Percentiles rank a stretch among this genome's conserved stretches.
Conservation (phyloP, 805 yeast species). For the Jamesozyma lodderae region DNA sequence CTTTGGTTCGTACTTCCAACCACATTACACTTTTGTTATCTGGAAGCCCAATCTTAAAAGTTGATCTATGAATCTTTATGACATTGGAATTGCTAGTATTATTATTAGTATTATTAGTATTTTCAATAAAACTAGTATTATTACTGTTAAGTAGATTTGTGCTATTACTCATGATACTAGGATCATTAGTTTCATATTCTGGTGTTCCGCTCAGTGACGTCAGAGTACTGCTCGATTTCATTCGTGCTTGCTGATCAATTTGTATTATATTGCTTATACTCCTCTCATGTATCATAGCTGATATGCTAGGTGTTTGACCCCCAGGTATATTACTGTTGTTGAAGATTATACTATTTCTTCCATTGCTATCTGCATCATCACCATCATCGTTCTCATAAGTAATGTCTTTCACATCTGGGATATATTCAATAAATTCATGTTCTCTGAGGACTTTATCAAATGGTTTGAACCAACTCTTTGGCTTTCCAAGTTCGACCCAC, state of each 20-base stretch:
- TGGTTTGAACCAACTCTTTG: slow-evolving; percentile 26
- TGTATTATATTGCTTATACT: not conserved
- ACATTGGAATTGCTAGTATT: not conserved
- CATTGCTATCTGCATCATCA: slow-evolving; percentile 1
- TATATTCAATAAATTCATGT: slow-evolving; percentile 18
- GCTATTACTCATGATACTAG: not conserved
- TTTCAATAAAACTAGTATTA: not conserved
- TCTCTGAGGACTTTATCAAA: slow-evolving; percentile 18
- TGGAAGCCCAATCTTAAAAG: slow-evolving; percentile 16
- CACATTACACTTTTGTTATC: slow-evolving; percentile 15
- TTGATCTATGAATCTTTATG: slow-evolving; percentile 9
- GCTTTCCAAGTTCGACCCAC: slow-evolving; percentile 22
- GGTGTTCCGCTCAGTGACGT: too few species aligned
- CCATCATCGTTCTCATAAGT: slow-evolving; percentile 10
- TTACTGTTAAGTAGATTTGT: not conserved
- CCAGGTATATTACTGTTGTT: slow-evolving; percentile 1
- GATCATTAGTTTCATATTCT: too few species aligned
- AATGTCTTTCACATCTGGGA: slow-evolving; percentile 18
- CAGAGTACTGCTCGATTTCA: too few species aligned
- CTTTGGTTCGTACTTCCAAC: slow-evolving; percentile 19
- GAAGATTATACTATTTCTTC: not conserved
- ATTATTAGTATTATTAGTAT: not conserved
- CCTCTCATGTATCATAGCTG: slow-evolving; percentile 1
- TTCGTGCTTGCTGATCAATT: not conserved
- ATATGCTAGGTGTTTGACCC: slow-evolving; percentile 1